Base-by-base conservation (phyloP, 495 filamentous ascomycete genomes). In the Penicillium robsamsonii region DNA sequence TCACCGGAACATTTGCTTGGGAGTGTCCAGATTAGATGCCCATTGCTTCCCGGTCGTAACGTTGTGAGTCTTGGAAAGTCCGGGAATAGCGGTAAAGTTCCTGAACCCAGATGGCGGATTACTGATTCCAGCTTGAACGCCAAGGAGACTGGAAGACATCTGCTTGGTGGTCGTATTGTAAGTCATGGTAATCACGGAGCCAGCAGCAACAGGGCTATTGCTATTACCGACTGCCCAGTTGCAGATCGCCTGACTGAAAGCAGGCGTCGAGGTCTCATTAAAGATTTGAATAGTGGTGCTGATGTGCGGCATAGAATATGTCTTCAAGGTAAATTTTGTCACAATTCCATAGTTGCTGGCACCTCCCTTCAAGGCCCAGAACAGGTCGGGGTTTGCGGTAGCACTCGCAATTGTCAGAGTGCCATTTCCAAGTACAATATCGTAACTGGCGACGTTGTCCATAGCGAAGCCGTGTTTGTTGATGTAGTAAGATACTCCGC, bases 391-490 rank as follows among this genome's bases (percentile, higher is more conserved):
- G 46, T 74, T 57, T 0, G 49, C 47, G 3, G 29, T 50, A 24
- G 50, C 40, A 12, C 44, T 65, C 4, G 63, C 74, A 18, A 58
- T 61, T 0, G 72, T 58, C 6, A 65, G 58, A 2, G 60, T 63
- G n/a, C 66, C 71, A 29, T 66, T 63, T 7, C 63, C 67, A 15
- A 74, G 62, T 10, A 72, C 68, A 12, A 73, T 58, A 50, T 68
- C 55, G 22, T 61, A 59, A n/a, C 52, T 57, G n/a, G 57, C 27
- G 4, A 66, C 75, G 30, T 66, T 75, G 51, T 77, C 75, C 46
- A 73, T 78, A 30, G 68, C 76, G 45, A 71, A 76, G 1, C 78
- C 79, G 55, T 71, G 65, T 22, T 67, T 54, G n/a, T 68, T 68
- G n/a, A 72, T 67, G 48, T 73, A 73, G 56, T 71, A 79, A 17